Base-by-base conservation (phyloP, 2,329 filamentous ascomycete species). In the Cercospora beticola region DNA sequence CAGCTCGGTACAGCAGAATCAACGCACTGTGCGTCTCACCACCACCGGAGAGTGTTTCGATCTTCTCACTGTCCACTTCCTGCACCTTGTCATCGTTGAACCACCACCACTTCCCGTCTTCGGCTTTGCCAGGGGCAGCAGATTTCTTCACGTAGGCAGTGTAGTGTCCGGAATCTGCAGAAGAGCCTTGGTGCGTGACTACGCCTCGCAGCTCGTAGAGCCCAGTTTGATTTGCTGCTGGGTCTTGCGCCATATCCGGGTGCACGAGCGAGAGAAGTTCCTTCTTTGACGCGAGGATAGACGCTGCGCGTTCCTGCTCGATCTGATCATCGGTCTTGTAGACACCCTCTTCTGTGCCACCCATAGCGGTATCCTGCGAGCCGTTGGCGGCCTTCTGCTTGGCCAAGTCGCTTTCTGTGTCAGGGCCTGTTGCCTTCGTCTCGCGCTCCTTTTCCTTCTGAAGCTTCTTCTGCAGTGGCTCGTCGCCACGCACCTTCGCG, bases 21-120 rank as follows among this genome's bases (percentile, higher is more conserved):
- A 95, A 85, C 30, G 92, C 92, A 62, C 91, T 93, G 80, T 95
- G 92, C 64, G 89, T 91, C 81, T 95, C 92, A 73, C 84, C 84
- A 76, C 96, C 95, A 68, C 95, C 96, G 62, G 93, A 87, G 62
- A 99, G 86, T 3, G 90, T 91, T 78, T 94, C 92, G 73, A 99
- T 96, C 84, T 97, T 95, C 75, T 98, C 94, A 28, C 88, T 85
- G 16, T 92, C 89, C 30, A 99, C 95, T 83, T 99, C 95, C 14
- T 91, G 89, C 36, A 99, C 95, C 83, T 93, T 96, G 78, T 99
- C 94, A 76, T 99, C 95, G 80, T 99, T 98, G 86, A 99, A 99
- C 94, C 95, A 99, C 94, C 95, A 99, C 95, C 95, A 99, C 76
- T 93, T 97, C 74, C 92, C 93, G 77, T 97, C 93, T 78, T 97